These are phyloP conservation scores for Malassezia psittaci DNA, from an alignment of 1,284 basidiomycete genomes.

Conservation along the genomic window DNA sequence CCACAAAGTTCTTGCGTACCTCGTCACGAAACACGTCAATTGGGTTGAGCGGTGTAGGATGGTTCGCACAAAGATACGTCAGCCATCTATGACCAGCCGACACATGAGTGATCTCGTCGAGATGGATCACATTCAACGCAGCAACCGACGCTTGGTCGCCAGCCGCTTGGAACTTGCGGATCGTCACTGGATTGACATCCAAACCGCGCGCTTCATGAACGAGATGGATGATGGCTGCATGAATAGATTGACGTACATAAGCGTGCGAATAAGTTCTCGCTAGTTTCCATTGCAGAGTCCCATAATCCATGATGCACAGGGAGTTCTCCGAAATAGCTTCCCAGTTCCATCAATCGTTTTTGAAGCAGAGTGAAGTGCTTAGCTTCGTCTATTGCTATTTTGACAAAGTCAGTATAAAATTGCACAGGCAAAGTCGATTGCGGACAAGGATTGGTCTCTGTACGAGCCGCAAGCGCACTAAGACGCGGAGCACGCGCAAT, in stretches of 20 bases:
- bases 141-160: slow-evolving; percentile 63
- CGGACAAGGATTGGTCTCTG: neutral
- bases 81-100: slow-evolving; percentile 76
- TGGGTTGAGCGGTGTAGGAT: slow-evolving; percentile 58
- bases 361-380: slow-evolving; percentile 56
- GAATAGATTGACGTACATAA: slow-evolving; percentile 50
- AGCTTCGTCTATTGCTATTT: slow-evolving; percentile 64
- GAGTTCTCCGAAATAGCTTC: slow-evolving; percentile 61
- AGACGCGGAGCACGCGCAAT: slow-evolving; percentile 56
- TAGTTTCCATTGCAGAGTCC: slow-evolving; percentile 68
- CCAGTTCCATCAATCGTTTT: slow-evolving; percentile 53
- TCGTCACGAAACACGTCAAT: slow-evolving; percentile 64
- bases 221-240: slow-evolving; percentile 65
- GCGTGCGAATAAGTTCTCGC: slow-evolving; percentile 61
- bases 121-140: slow-evolving; percentile 37
- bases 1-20: slow-evolving; percentile 64
- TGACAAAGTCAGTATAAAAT: slow-evolving; percentile 47
- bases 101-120: slow-evolving; percentile 70
- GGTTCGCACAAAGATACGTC: slow-evolving; percentile 60
- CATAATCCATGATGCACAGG: slow-evolving; percentile 55
- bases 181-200: slow-evolving; percentile 68
- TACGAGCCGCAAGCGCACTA: slow-evolving; percentile 21
- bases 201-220: slow-evolving; percentile 79
- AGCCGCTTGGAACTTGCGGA: slow-evolving; percentile 63
- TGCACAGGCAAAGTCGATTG: slow-evolving; percentile 29